A percentile compares a stretch with the other conserved stretches of the same genome.
Conservation (phyloP, 2,329 filamentous ascomycete species). For the Neopestalotiopsis clavispora region DNA sequence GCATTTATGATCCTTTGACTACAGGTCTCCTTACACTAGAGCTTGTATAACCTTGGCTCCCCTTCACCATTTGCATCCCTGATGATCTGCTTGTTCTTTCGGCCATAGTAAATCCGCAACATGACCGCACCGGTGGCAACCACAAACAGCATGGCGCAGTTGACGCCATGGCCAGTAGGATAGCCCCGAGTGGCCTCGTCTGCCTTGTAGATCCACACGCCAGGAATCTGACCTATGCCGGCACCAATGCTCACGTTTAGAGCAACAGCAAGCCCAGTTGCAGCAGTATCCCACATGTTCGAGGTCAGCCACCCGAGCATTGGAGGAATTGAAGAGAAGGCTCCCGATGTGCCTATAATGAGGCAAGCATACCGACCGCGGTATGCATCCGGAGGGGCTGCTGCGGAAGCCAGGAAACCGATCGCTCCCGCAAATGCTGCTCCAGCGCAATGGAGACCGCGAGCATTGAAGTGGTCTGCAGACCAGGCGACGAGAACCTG, state of each 20-base stretch:
- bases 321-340: constrained; percentile 72
- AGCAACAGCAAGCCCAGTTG: constrained; percentile 71
- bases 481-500: constrained; percentile 58
- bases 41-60: constrained; percentile 44
- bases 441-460: constrained; percentile 48
- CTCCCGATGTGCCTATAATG: constrained; percentile 68
- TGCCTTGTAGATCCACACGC: constrained; percentile 76
- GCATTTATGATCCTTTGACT: too few species aligned
- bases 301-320: constrained; percentile 73
- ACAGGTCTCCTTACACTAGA: constrained; percentile 19
- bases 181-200: constrained; percentile 65
- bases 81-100: constrained; percentile 45
- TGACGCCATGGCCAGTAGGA: constrained; percentile 68
- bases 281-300: constrained; percentile 69
- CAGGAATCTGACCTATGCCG: constrained; percentile 72
- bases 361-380: constrained; percentile 69
- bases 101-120: constrained; percentile 61
- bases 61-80: constrained; percentile 37
- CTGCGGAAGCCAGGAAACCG: constrained; percentile 65
- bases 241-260: constrained; percentile 71
- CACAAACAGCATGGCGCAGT: constrained; percentile 48
- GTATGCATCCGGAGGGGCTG: constrained; percentile 65
- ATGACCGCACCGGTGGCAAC: constrained; percentile 31
- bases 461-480: constrained; percentile 65
- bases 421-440: constrained; percentile 49